phyloP scores from a whole-genome alignment of 495 filamentous ascomycete species.

The Oidiodendron maius region DNA sequence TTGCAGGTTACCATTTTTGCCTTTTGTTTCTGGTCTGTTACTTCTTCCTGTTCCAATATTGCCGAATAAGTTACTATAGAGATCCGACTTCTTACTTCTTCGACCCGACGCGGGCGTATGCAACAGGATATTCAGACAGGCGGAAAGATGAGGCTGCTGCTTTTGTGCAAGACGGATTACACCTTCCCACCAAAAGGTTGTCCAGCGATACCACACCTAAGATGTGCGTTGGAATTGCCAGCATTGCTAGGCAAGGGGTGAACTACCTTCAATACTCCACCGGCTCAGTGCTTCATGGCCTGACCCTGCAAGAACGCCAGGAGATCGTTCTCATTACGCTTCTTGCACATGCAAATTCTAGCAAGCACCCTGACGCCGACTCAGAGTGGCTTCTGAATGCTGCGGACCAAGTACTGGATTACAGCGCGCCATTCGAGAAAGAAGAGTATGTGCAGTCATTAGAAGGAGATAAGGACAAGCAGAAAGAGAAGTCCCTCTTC shows the following conservation, averaged over 20 bases:
- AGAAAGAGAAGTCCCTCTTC: neutral
- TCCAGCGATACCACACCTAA: neutral
- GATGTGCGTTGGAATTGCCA: neutral
- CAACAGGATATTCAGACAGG: neutral
- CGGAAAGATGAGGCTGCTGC: neutral
- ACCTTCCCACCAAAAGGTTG: neutral
- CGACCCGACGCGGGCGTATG: neutral
- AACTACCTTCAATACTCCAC: neutral
- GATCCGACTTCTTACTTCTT: neutral
- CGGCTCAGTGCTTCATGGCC: neutral
- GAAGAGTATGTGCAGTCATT: neutral
- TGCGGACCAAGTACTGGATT: neutral
- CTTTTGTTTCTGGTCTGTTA: neutral
- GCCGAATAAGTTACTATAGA: neutral
- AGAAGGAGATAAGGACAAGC: neutral
- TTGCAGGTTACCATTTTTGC: neutral
- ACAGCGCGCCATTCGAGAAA: neutral
- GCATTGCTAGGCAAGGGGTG: neutral
- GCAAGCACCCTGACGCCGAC: neutral
- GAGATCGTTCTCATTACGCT: neutral
- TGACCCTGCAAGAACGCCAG: neutral
- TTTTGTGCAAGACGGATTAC: neutral
- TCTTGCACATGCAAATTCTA: neutral
- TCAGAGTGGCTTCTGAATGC: neutral
- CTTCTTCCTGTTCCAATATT: neutral